A percentile compares a stretch with the other conserved stretches of the same genome.
Conservation (phyloP, 371 early-diverging fungal species). For the Apophysomyces ossiformis region DNA sequence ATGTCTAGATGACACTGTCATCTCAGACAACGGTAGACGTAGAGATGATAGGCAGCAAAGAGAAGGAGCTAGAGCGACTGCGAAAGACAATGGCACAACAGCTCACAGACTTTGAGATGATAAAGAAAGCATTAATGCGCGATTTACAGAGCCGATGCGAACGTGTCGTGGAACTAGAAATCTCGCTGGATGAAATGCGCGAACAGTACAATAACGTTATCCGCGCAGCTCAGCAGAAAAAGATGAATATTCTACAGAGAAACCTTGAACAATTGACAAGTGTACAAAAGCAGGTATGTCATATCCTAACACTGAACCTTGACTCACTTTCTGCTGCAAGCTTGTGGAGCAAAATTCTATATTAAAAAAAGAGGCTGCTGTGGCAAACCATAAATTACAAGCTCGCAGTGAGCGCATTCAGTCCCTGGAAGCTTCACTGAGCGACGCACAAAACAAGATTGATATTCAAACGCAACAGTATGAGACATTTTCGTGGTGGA, state of each 20-base stretch:
- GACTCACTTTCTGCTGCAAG: conserved; percentile 24
- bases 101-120: conserved; percentile 90
- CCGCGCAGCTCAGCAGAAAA: conserved; percentile 86
- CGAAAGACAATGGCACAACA: conserved; percentile 89
- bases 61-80: conserved; percentile 86
- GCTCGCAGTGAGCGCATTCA: conserved; percentile 92
- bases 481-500: neutral
- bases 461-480: conserved; percentile 83
- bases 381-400: conserved; percentile 87
- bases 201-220: conserved; percentile 88
- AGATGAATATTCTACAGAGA: conserved; percentile 93
- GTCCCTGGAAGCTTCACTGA: conserved; percentile 79
- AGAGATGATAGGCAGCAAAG: conserved; percentile 58
- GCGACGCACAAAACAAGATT: conserved; percentile 74
- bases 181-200: conserved; percentile 89
- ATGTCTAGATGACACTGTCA: neutral
- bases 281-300: conserved; percentile 84
- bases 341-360: conserved; percentile 91
- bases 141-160: conserved; percentile 95
- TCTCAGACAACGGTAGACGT: neutral
- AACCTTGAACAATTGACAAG: conserved; percentile 93
- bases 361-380: conserved; percentile 88
- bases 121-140: conserved; percentile 95
- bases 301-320: neutral
- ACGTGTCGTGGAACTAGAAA: conserved; percentile 92